Conservation (phyloP, 2,329 filamentous ascomycete genomes). For the Bertia moriformis region DNA sequence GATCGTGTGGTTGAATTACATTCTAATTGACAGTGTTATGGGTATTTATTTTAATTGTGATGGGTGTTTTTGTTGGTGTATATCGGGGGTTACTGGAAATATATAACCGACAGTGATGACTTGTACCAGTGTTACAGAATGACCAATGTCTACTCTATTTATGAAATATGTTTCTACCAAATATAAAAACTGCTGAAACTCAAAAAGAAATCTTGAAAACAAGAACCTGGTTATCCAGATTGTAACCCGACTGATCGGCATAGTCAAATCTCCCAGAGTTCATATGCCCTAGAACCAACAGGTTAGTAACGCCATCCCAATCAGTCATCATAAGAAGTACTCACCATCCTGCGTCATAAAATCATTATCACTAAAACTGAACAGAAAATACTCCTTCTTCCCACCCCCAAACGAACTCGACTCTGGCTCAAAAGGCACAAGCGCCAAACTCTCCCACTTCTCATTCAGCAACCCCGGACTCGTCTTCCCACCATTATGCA, state of each 20-base stretch:
- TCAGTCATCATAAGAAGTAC: conserved; percentile 8
- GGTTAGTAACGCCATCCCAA: no score
- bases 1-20: no score
- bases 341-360: conserved; percentile 58
- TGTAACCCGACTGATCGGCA: conserved; percentile 37
- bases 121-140: no score
- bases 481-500: conserved; percentile 53
- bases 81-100: no score
- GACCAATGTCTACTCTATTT: no score
- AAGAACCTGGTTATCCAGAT: conserved; percentile 46
- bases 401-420: conserved; percentile 15
- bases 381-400: conserved; percentile 45
- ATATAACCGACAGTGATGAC: no score
- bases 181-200: no score
- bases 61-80: no score
- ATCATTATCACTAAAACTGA: conserved; percentile 59
- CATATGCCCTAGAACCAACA: conserved; percentile 18
- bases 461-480: conserved; percentile 50
- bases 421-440: conserved; percentile 40
- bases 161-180: no score
- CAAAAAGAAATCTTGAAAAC: conserved; percentile 53
- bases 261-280: conserved; percentile 42
- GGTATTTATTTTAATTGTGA: no score
- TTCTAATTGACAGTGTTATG: no score
- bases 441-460: conserved; percentile 60